Evolutionary conservation across 2,329 filamentous ascomycete genomes (phyloP), one percentile per base, ranked within the genome.

Genomic region (Stachybotrys elegans): DNA sequence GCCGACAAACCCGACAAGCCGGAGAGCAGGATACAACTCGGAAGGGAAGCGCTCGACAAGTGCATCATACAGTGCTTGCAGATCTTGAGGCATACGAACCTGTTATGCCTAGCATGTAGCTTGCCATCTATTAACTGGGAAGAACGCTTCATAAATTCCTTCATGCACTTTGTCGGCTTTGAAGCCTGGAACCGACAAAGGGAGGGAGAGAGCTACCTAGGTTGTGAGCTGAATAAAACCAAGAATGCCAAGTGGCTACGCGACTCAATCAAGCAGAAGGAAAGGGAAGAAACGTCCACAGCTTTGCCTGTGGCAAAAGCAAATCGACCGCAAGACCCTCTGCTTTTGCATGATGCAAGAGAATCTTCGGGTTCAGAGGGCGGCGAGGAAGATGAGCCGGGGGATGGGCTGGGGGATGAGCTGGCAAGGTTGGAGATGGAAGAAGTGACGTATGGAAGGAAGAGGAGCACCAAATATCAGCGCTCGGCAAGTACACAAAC

Each of bases 161-260:
- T 42, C 27, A 19, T 45, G 14, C 40, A 43, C 40, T 45, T 45
- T 40, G 39, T 48, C 17, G 46, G 46, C 20, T 48, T 45, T 23
- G 46, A 48, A 31, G 31, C 46, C 11, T 48, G 43, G 46, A 45
- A 48, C 31, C 22, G 46, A 14, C 19, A 23, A 16, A 22, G 43
- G 13, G 27, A 36, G 31, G 43, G 40, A 5, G 2, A 37, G 16
- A 13, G 13, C 12, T 48, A 47, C 17, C 39, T 47, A n/a, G 19
- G 20, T 9, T 44, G 45, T 16, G 27, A 22, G 5, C 20, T 44
- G 6, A 47, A 47, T 32, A 34, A n/a, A 3, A 20, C 38, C 13
- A 47, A 45, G 12, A 22, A 40, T n/a, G 29, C 13, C 6, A 40
- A 16, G 27, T 47, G 45, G 45, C 32, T 47, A n/a, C n/a, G n/a